Conservation (phyloP, 805 yeast species). For the Kurtzmaniella cleridarum region DNA sequence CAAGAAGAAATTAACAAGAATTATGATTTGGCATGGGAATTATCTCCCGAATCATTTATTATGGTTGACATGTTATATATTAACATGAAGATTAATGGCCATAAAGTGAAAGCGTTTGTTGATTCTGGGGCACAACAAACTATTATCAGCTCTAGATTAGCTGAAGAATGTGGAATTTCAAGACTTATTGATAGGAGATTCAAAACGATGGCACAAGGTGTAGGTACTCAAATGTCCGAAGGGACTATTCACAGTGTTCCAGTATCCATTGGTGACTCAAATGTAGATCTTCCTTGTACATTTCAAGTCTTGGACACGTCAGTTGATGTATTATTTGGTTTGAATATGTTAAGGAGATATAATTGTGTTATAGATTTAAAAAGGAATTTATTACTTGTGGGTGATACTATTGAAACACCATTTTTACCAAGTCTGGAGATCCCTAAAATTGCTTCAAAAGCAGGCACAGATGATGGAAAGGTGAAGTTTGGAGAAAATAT, state of each 20-base stretch:
- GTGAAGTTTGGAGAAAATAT: slow-evolving; percentile 5
- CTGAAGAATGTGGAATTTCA: slow-evolving; percentile 63
- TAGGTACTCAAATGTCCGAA: slow-evolving; percentile 70
- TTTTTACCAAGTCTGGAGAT: slow-evolving; percentile 72
- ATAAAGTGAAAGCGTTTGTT: slow-evolving; percentile 83
- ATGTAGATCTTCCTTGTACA: slow-evolving; percentile 35
- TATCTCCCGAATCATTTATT: slow-evolving; percentile 86
- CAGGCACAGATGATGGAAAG: slow-evolving; percentile 7
- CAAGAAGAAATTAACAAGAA: slow-evolving; percentile 77
- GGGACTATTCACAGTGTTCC: slow-evolving; percentile 91
- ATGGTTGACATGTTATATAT: slow-evolving; percentile 81
- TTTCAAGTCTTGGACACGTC: slow-evolving; percentile 52
- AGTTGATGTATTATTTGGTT: slow-evolving; percentile 76
- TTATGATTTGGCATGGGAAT: slow-evolving; percentile 72
- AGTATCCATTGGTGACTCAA: slow-evolving; percentile 59
- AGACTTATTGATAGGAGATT: slow-evolving; percentile 76
- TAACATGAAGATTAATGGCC: slow-evolving; percentile 70
- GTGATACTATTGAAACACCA: slow-evolving; percentile 64
- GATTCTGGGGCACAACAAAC: slow-evolving; percentile 96
- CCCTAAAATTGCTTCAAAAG: slow-evolving; percentile 9
- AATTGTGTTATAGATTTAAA: slow-evolving; percentile 76
- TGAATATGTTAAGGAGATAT: slow-evolving; percentile 87
- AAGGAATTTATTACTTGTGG: slow-evolving; percentile 55
- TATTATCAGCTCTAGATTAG: slow-evolving; percentile 71
- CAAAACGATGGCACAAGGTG: slow-evolving; percentile 83